Base-by-base conservation (phyloP, 2,329 filamentous ascomycete species). In the Pyrenophora tritici-repentis region DNA sequence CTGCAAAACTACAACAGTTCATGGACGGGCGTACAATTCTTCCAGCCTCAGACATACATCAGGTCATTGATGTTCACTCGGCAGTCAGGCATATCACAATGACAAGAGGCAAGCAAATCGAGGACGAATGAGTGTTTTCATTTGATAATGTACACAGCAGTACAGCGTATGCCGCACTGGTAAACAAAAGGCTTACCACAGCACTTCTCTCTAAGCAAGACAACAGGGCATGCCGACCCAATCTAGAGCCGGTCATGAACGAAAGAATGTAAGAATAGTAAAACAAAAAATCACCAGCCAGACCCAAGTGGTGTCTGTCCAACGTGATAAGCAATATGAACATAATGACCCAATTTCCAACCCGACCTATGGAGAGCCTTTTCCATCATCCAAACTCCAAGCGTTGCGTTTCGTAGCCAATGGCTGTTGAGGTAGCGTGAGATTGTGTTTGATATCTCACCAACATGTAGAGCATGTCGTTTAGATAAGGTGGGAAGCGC, bases 401-500 rank as follows among this genome's bases (percentile, higher is more conserved):
- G 39, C 40, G 42, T 66, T 68, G 61, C 54, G 47, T 55, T 20
- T 55, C 45, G 22, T 49, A 41, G 53, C 59, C 46, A 20, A 38
- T 37, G 46, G 47, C 45, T 53, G 35, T 24, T 50, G 22, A 38
- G 31, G 14, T 42, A 59, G 39, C 56, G 38, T 42, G 33, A 36
- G 29, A 42, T 13, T 35, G 33, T 47, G 20, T 38, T 51, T 37
- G 9, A 38, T n/a, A 9, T 33, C 44, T 39, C 35, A 36, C 31
- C 13, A 24, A 36, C 38, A 44, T 48, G 49, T 20, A 31, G 12
- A 29, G 17, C 39, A 29, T 51, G 33, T n/a, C 35, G 41, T 47
- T 61, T 61, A 69, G 41, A 62, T 14, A 9, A 62, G 38, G 59
- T 45, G 60, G 37, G 60, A 55, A 22, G 63, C 59, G 35, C 60